A percentile compares a stretch with the other conserved stretches of the same genome.
Conservation (phyloP, 2,329 filamentous ascomycete genomes). For the Ceratocystis albifundus region DNA sequence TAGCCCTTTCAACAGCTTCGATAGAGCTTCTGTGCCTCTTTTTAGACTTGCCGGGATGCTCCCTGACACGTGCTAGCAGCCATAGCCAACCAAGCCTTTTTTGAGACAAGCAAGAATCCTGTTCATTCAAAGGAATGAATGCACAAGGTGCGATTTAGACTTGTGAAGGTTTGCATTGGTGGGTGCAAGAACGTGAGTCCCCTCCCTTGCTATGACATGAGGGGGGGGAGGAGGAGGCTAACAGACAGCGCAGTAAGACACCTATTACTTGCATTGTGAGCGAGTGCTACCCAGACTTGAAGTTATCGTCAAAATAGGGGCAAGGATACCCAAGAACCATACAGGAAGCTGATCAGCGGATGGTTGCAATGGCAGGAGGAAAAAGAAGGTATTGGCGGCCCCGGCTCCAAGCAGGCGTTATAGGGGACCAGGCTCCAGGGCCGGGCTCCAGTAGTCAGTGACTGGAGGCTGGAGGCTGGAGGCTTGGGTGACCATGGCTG, state of each 20-base stretch:
- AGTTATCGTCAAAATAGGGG: background rate
- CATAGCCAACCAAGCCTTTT: background rate
- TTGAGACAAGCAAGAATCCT: constrained; percentile 12
- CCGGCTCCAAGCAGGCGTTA: no score
- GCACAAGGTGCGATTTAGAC: background rate
- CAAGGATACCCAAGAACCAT: no score
- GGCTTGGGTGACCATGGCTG: no score
- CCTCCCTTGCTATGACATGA: background rate
- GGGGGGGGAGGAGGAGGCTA: background rate
- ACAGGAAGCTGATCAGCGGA: background rate
- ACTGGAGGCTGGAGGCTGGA: background rate
- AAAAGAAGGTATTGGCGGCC: background rate
- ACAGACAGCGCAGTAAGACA: background rate
- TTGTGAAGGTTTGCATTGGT: background rate
- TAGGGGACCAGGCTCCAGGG: no score
- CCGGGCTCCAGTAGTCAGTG: background rate
- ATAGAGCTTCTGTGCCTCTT: constrained; percentile 12
- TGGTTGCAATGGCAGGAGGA: background rate
- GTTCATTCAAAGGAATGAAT: constrained; percentile 1
- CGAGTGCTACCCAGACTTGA: background rate
- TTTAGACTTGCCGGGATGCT: background rate
- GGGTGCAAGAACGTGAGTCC: background rate
- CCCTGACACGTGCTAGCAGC: constrained; percentile 6
- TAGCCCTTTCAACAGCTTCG: background rate
- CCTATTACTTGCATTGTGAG: background rate